Evolutionary conservation across 2,329 filamentous ascomycete species (phyloP), one percentile per base, ranked within the genome.

Genomic region (Nigrospora osmanthi): DNA sequence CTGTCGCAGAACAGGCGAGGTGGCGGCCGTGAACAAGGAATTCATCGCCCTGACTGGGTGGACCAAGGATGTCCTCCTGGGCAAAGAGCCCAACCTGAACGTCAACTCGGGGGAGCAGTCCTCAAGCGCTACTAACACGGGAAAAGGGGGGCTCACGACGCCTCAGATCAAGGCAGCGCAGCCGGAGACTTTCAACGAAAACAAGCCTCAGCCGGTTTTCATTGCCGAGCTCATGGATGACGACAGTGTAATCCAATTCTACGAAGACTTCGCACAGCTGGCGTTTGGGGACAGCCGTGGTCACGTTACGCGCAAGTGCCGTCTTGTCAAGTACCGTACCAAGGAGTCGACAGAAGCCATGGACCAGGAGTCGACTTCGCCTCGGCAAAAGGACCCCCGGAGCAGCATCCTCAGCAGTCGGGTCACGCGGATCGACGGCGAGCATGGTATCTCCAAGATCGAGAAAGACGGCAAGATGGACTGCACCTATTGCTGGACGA

Each of bases 1-100:
- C 23, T 94, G 89, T 58, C 82, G 93, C 40, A 81, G 93, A 40
- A 95, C 90, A 0, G 93, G 93, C 42, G 93, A 97, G 63, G 82
- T 98, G n/a, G 90, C 89, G 1, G 88, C 88, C 4, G 89, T 94
- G 17, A 94, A 93, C 61, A 95, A 96, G 65, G 93, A 97, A 62
- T 98, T 98, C 55, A 89, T 85, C n/a, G 86, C 94, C 30, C 71
- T 98, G 44, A 96, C 93, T 0, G 93, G 91, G 6, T 98, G 93
- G 93, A 87, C 83, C 43, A 90, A 89, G 58, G 86, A 93, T 40
- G 83, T 97, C 0, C 72, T 98, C 1, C 73, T 97, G 1, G 93
- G 93, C 40, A 87, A 89, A 56, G 85, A 89, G 57, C 76, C 87
- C 2, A 97, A 97, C 57, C 69, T 87, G 17, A 97, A 97, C 59